A percentile compares a stretch with the other conserved stretches of the same genome.
phyloP scores from a whole-genome alignment of 257 asterid species.

The Eustoma russellianum region DNA sequence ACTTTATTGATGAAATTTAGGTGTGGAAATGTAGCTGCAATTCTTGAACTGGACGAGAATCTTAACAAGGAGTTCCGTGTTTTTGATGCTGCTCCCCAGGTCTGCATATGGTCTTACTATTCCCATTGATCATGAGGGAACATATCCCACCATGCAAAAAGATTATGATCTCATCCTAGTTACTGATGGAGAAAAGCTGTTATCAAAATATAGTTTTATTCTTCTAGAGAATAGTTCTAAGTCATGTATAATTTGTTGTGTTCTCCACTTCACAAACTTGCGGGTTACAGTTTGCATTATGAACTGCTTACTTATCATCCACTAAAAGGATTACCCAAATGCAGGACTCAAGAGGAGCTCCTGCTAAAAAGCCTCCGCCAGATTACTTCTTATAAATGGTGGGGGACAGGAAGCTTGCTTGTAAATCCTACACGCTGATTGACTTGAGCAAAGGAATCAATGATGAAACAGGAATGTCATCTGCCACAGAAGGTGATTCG shows the following conservation, averaged over 20 bases:
- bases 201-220: no score
- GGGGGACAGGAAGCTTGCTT: constrained; percentile 1
- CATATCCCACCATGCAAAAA: no score
- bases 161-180: no score
- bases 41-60: constrained; percentile 82
- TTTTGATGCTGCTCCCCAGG: constrained; percentile 98
- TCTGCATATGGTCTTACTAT: constrained; percentile 12
- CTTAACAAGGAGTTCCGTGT: constrained; percentile 73
- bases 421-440: background rate
- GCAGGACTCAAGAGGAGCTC: constrained; percentile 92
- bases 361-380: constrained; percentile 74
- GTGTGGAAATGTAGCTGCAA: constrained; percentile 97
- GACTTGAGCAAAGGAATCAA: constrained; percentile 3
- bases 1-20: constrained; percentile 27
- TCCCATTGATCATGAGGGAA: no score
- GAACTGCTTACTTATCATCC: no score
- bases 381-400: constrained; percentile 70
- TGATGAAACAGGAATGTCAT: background rate
- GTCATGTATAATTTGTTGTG: no score
- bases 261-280: no score
- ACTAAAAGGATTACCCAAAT: constrained; percentile 8
- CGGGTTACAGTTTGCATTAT: no score
- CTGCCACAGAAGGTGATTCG: background rate
- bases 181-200: no score
- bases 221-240: no score